Conservation (phyloP, 148 eudicot species). For the Talinum fruticosum region DNA sequence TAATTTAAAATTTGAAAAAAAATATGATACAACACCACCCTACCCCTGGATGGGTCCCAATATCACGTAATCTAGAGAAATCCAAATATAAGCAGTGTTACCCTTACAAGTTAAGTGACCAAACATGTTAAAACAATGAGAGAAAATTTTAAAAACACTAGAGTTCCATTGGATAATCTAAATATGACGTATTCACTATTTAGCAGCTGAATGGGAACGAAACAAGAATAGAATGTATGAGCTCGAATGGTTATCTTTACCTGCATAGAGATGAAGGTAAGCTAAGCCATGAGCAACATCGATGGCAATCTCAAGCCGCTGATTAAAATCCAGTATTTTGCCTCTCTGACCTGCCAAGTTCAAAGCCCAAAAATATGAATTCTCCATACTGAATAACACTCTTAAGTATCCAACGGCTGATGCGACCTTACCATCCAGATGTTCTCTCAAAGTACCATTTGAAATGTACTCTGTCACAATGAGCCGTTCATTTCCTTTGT, state of each 20-base stretch:
- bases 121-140: too few relatives aligned
- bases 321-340: constrained; percentile 72
- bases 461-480: constrained; percentile 85
- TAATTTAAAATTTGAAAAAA: too few relatives aligned
- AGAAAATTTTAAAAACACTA: not conserved
- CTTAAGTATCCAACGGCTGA: not conserved
- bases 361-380: constrained; percentile 25
- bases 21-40: too few relatives aligned
- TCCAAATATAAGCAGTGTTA: too few relatives aligned
- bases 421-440: constrained; percentile 80
- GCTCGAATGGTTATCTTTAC: constrained; percentile 33
- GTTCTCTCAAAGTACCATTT: constrained; percentile 94
- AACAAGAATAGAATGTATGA: constrained; percentile 14
- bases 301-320: constrained; percentile 89
- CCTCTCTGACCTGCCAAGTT: constrained; percentile 60
- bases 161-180: not conserved
- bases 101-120: too few relatives aligned
- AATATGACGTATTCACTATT: not conserved
- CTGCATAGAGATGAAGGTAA: constrained; percentile 88
- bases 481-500: constrained; percentile 79
- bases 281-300: constrained; percentile 90
- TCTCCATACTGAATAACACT: not conserved
- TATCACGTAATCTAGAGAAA: too few relatives aligned
- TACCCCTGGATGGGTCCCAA: too few relatives aligned
- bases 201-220: not conserved